These are phyloP conservation scores for Penicillium steckii DNA, from an alignment of 495 filamentous ascomycete genomes.

Conservation along the genomic window DNA sequence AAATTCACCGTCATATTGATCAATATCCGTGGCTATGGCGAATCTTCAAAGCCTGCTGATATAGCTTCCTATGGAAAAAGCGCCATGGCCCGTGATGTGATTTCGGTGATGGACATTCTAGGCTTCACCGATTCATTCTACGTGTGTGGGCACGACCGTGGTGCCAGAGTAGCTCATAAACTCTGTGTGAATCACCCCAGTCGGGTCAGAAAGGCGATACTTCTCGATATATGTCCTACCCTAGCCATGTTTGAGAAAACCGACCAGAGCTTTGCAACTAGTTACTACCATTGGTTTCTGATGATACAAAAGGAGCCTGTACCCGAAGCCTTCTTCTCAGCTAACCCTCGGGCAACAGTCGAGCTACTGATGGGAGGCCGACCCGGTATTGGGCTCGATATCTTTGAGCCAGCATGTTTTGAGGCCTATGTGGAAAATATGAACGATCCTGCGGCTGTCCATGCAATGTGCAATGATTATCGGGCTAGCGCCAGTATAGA, in stretches of 20 bases:
- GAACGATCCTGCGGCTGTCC: background rate
- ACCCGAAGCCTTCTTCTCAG: background rate
- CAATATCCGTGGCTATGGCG: background rate
- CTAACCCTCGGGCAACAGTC: background rate
- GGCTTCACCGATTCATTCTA: background rate
- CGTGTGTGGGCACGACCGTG: background rate
- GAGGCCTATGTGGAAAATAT: background rate
- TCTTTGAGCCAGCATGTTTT: background rate
- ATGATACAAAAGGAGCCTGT: background rate
- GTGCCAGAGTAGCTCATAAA: background rate
- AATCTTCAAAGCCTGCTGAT: background rate
- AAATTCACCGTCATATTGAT: background rate
- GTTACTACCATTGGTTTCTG: background rate
- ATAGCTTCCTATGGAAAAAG: background rate
- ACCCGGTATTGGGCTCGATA: background rate
- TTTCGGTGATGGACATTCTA: background rate
- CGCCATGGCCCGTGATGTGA: background rate
- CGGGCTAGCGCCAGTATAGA: background rate
- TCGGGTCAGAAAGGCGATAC: background rate
- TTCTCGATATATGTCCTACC: background rate
- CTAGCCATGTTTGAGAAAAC: background rate
- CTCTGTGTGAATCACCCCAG: background rate
- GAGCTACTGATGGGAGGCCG: background rate
- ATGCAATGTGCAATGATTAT: conserved; percentile 1
- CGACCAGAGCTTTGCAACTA: background rate